These are phyloP conservation scores for Acanthamoeba quina DNA, from an alignment of 208 protist genomes.

Conservation along the genomic window DNA sequence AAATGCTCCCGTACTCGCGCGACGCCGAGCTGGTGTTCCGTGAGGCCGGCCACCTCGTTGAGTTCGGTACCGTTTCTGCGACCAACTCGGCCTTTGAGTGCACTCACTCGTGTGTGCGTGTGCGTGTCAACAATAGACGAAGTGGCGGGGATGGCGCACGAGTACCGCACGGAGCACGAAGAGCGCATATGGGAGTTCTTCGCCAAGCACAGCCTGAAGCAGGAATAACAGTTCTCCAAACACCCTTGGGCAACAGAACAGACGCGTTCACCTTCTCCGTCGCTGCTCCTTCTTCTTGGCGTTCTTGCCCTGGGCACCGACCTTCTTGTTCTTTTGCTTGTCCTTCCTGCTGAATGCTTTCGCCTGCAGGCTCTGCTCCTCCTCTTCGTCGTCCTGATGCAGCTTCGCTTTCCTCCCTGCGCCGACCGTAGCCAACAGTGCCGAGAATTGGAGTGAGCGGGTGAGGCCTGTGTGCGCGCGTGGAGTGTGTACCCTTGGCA, in stretches of 20 bases:
- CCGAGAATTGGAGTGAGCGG: no score
- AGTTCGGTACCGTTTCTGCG: conserved; percentile 18
- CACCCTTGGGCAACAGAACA: not conserved
- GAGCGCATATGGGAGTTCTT: conserved; percentile 29
- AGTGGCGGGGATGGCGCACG: not conserved
- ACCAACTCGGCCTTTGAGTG: not conserved
- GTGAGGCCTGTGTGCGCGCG: no score
- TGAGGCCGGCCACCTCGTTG: conserved; percentile 22
- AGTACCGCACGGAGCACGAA: not conserved
- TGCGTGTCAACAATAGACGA: not conserved
- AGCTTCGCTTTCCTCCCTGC: not conserved
- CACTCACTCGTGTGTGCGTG: not conserved
- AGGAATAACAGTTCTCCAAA: not conserved
- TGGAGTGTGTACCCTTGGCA: no score
- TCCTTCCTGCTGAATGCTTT: not conserved
- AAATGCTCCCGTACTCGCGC: not conserved
- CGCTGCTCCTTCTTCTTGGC: conserved; percentile 15
- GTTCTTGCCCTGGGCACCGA: not conserved
- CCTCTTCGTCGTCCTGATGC: conserved; percentile 7
- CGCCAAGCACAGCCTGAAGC: not conserved
- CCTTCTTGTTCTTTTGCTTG: conserved; percentile 4
- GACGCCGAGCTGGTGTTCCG: conserved; percentile 4
- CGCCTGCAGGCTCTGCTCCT: not conserved
- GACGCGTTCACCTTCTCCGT: not conserved
- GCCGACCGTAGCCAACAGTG: no score